These are phyloP conservation scores for Paramecium bursaria DNA, from an alignment of 73 alveolate species.

Conservation along the genomic window DNA sequence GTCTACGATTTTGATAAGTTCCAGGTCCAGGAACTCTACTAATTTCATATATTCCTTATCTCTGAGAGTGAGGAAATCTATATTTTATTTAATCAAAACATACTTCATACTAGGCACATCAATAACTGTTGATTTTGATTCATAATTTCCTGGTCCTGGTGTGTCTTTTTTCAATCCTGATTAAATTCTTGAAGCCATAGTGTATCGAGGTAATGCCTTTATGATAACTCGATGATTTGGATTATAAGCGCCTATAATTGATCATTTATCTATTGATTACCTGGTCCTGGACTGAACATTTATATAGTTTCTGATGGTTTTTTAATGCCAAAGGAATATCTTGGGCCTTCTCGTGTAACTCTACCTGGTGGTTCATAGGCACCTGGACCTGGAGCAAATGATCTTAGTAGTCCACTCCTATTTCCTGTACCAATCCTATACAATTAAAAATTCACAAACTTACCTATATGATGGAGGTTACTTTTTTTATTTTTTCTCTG, in stretches of 20 bases:
- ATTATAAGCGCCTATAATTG: conserved; percentile 34
- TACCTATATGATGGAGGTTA: conserved; percentile 45
- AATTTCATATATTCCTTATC: conserved; percentile 49
- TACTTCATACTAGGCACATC: conserved; percentile 67
- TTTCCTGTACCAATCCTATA: conserved; percentile 32
- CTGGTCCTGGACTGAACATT: conserved; percentile 57
- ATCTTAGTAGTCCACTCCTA: conserved; percentile 35
- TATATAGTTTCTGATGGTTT: conserved; percentile 10
- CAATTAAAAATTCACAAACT: background rate
- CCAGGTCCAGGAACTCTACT: conserved; percentile 68
- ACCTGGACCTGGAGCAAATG: conserved; percentile 62
- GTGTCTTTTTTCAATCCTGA: background rate
- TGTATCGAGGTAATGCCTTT: conserved; percentile 39
- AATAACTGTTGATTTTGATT: conserved; percentile 43
- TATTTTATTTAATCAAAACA: background rate
- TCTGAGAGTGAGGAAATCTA: conserved; percentile 64
- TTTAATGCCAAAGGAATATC: conserved; percentile 50
- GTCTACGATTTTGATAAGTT: conserved; percentile 20
- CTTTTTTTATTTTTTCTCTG: conserved; percentile 12
- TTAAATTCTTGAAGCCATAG: background rate
- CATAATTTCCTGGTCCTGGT: conserved; percentile 71
- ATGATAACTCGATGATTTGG: conserved; percentile 26
- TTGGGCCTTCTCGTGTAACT: conserved; percentile 45
- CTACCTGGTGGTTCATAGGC: conserved; percentile 41
- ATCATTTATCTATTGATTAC: too few species aligned